Base-by-base conservation (phyloP, 2,329 filamentous ascomycete species). In the Colletotrichum sp. region DNA sequence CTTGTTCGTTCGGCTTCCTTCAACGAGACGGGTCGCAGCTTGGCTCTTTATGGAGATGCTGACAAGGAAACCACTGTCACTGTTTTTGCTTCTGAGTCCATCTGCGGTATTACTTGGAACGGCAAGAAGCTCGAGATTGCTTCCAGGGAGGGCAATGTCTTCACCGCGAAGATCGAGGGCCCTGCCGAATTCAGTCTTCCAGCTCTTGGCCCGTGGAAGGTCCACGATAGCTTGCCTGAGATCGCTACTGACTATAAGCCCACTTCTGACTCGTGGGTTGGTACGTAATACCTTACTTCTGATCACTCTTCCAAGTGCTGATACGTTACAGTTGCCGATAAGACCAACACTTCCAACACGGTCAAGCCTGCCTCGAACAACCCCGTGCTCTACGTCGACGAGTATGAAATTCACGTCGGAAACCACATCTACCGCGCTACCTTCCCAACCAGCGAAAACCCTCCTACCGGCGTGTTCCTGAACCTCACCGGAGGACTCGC, bases 311-410 rank as follows among this genome's bases (percentile, higher is more conserved):
- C 4, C 6, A 21, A 7, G 4, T 32, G 60, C 67, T 75, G 28
- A 79, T 26, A 48, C 16, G 78, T 79, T 5, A 5, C 48, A 76
- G 82, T 86, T 6, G 89, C 89, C 15, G 85, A 89, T 79, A 87
- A 90, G 59, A 88, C 82, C 8, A 87, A 84, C 7, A 90, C 89
- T 0, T 82, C 86, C 7, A 91, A 90, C 77, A 82, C 85, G 0
- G 83, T 87, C 1, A 82, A 84, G 16, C 90, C 90, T 0, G 85
- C 88, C 4, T 79, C 81, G 12, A 90, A 88, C 8, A 86, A 90
- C 36, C 90, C 90, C 0, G 88, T 91, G 0, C 84, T 92, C 1
- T 92, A 90, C 77, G 88, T 90, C 1, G 89, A 89, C 39, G 90
- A 92, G 77, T 92, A 92, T 79, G 87, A 87, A 3, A 87, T 90